These are phyloP conservation scores for Globisporangium spiculum DNA, from an alignment of 352 stramenopile genomes.

Conservation along the genomic window DNA sequence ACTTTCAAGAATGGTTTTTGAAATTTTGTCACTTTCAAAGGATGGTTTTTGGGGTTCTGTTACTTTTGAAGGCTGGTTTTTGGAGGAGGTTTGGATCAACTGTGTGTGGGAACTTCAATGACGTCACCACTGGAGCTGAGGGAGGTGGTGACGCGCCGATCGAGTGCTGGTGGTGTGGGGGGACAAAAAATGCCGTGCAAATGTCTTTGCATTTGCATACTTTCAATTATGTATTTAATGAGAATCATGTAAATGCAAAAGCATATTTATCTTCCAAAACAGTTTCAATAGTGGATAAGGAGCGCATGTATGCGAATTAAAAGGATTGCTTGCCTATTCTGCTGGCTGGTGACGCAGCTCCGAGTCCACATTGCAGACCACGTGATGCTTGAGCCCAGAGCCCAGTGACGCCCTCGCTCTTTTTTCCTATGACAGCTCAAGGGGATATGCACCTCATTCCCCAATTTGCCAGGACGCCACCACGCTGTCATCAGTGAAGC, in stretches of 20 bases:
- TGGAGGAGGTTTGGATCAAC: background rate
- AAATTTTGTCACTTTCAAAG: background rate
- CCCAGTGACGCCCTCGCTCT: background rate
- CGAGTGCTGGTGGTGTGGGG: background rate
- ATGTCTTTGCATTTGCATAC: background rate
- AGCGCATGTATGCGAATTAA: background rate
- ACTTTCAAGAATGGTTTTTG: background rate
- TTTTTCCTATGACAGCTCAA: background rate
- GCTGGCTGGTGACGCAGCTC: background rate
- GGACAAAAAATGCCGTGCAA: background rate
- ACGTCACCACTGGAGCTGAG: constrained; percentile 18
- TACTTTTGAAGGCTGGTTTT: constrained; percentile 6
- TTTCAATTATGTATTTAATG: background rate
- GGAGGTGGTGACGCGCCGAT: background rate
- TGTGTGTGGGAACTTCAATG: constrained; percentile 14
- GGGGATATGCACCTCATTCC: background rate
- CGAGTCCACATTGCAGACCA: background rate
- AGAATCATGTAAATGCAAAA: background rate
- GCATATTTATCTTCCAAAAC: background rate
- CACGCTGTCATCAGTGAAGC: background rate
- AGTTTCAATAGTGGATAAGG: background rate
- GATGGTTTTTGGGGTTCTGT: background rate
- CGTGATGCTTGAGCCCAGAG: background rate
- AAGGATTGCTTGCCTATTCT: background rate
- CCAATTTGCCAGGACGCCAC: background rate